Evolutionary conservation across 1,284 basidiomycete species (phyloP), one percentile per base, ranked within the genome.

Genomic region (Rhodotorula sp.): DNA sequence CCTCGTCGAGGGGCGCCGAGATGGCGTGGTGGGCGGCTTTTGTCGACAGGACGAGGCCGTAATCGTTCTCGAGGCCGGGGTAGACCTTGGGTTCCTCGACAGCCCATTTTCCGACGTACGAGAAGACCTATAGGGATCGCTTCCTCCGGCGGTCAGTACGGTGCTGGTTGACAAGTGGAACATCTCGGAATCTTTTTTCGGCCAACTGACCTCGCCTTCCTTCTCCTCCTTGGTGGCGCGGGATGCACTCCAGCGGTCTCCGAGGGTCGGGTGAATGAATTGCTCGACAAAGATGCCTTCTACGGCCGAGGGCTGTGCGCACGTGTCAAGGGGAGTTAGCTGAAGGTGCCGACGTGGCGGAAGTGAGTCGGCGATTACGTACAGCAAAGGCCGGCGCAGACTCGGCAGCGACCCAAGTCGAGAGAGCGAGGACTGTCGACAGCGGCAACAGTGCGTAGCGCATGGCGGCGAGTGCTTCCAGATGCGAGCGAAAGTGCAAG

Each of bases 241-340:
- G 12, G 95, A 98, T 51, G 94, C 88, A 68, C 91, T 92, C 96
- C 96, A 99, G 76, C 95, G 62, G 22, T 24, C 91, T 68, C 89
- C 86, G 57, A 89, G 81, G 91, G 91, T 17, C 17, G 91, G 90
- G 67, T 89, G 86, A 37, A 89, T 91, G 85, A 99, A 99, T 82
- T 99, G 96, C 83, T 99, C 96, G 78, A 99, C 80, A 85, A 99
- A 98, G 71, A 92, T 89, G n/a, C 91, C 94, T 79, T 90, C 88
- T 82, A 97, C 84, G 68, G 84, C 82, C 66, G 94, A 90, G 59
- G 90, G 84, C 91, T 97, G 78, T 30, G 70, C 4, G 42, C 7
- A 20, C 24, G n/a, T 26, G 45, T 8, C 29, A 54, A 18, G 24
- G 30, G 30, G 46, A 26, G 26, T 26, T 42, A 49, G 56, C 55